A percentile compares a stretch with the other conserved stretches of the same genome.
Conservation (phyloP, 495 filamentous ascomycete genomes). For the Chaetomium fimeti region DNA sequence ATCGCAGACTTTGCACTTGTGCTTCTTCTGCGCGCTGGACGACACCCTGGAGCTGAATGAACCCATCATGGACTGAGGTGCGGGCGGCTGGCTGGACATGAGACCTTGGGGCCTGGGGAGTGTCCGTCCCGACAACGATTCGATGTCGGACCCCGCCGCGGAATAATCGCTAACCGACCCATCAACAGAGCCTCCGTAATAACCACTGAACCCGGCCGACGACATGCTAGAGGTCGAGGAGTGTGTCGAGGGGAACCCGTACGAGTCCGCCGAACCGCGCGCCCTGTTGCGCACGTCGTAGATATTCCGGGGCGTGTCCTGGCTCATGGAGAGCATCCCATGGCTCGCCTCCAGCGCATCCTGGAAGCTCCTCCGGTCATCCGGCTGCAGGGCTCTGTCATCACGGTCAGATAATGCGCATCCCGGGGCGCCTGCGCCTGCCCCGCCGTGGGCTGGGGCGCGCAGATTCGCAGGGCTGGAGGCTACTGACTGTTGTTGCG, state of each 20-base stretch:
- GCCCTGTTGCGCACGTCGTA: constrained; percentile 62
- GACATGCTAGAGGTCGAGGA: constrained; percentile 95
- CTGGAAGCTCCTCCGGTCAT: constrained; percentile 64
- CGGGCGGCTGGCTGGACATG: constrained; percentile 69
- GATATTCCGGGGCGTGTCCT: constrained; percentile 82
- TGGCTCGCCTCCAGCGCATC: constrained; percentile 82
- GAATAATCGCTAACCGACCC: constrained; percentile 96
- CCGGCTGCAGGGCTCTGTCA: constrained; percentile 57
- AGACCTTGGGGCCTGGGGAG: constrained; percentile 75
- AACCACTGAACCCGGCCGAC: constrained; percentile 69
- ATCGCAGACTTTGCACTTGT: constrained; percentile 99
- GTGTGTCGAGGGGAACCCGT: constrained; percentile 88
- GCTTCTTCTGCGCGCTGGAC: constrained; percentile 97
- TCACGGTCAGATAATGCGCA: constrained; percentile 62
- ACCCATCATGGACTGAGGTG: constrained; percentile 96
- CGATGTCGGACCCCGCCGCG: constrained; percentile 79
- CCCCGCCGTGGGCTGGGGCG: too few relatives aligned
- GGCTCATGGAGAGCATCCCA: constrained; percentile 94
- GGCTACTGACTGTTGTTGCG: constrained; percentile 86
- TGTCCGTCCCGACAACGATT: constrained; percentile 72
- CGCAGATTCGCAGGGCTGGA: constrained; percentile 37
- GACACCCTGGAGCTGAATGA: constrained; percentile 98
- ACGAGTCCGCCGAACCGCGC: constrained; percentile 79
- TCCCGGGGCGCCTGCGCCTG: too few relatives aligned
- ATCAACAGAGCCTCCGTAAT: constrained; percentile 80